phyloP scores from a whole-genome alignment of 1,139 yeast species.

The Kodamaea alishanica region DNA sequence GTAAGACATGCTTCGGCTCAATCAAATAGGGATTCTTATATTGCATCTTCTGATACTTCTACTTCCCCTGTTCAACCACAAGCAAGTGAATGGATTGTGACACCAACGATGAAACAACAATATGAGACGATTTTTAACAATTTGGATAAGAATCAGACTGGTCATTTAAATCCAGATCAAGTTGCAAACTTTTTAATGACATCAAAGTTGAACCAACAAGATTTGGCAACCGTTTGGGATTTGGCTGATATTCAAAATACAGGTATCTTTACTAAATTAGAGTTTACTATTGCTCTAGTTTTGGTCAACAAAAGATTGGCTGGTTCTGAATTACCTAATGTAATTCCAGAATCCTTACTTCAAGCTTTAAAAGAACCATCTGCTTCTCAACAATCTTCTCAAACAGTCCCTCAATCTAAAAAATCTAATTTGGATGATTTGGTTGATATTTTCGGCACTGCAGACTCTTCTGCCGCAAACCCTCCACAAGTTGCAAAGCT shows the following conservation, averaged over 20 bases:
- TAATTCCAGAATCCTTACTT: slow-evolving; percentile 54
- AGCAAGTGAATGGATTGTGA: slow-evolving; percentile 57
- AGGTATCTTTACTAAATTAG: slow-evolving; percentile 75
- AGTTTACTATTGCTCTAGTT: slow-evolving; percentile 91
- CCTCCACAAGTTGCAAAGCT: slow-evolving; percentile 25
- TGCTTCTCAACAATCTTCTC: slow-evolving; percentile 8
- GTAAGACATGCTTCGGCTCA: slow-evolving; percentile 28
- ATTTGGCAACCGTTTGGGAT: slow-evolving; percentile 91
- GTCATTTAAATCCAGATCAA: slow-evolving; percentile 68
- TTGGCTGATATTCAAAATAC: slow-evolving; percentile 85
- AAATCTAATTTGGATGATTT: slow-evolving; percentile 67
- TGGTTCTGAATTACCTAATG: slow-evolving; percentile 73
- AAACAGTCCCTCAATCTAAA: slow-evolving; percentile 8
- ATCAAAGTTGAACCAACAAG: slow-evolving; percentile 80
- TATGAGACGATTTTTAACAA: slow-evolving; percentile 76
- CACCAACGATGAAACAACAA: slow-evolving; percentile 68
- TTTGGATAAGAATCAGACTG: slow-evolving; percentile 63
- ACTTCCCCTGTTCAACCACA: slow-evolving; percentile 7
- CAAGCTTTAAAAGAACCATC: slow-evolving; percentile 24
- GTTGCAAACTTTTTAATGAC: slow-evolving; percentile 89
- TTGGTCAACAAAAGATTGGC: slow-evolving; percentile 79
- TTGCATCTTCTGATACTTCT: slow-evolving; percentile 3
- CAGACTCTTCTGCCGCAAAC: slow-evolving; percentile 21
- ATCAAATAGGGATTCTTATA: slow-evolving; percentile 12
- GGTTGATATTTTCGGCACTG: slow-evolving; percentile 53